Conservation (phyloP, 371 early-diverging fungal species). For the Apophysomyces variabilis region DNA sequence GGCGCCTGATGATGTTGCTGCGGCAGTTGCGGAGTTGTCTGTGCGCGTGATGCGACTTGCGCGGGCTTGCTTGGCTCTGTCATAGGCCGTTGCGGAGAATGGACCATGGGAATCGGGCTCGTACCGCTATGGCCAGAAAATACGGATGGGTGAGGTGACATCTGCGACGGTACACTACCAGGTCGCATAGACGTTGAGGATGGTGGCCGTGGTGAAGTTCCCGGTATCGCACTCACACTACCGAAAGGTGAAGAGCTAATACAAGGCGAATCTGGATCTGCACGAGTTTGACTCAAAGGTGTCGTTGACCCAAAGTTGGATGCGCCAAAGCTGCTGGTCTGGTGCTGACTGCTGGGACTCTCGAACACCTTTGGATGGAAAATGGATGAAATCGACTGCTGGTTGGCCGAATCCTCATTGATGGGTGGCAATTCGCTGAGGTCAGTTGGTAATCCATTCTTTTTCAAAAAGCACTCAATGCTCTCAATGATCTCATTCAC, state of each 20-base stretch:
- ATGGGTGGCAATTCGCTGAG: slow-evolving; percentile 42
- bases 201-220: slow-evolving; percentile 19
- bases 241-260: slow-evolving; percentile 6
- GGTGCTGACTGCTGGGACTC: slow-evolving; percentile 7
- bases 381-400: slow-evolving; percentile 41
- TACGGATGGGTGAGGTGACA: slow-evolving; percentile 23
- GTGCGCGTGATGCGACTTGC: slow-evolving; percentile 19
- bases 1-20: slow-evolving; percentile 7
- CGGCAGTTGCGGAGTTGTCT: background rate
- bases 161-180: slow-evolving; percentile 24
- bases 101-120: slow-evolving; percentile 19
- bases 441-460: slow-evolving; percentile 30
- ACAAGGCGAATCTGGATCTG: slow-evolving; percentile 13
- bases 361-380: slow-evolving; percentile 41
- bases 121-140: background rate
- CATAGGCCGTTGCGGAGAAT: slow-evolving; percentile 15
- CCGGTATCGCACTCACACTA: background rate
- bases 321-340: slow-evolving; percentile 1
- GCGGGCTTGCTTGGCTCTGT: slow-evolving; percentile 16
- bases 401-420: slow-evolving; percentile 43
- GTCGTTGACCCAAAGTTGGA: slow-evolving; percentile 7
- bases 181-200: slow-evolving; percentile 10
- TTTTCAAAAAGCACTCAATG: slow-evolving; percentile 42
- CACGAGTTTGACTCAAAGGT: slow-evolving; percentile 3
- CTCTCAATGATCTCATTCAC: slow-evolving; percentile 48